Conservation (phyloP, 345 rosid genomes). For the Eucalyptus regnans region DNA sequence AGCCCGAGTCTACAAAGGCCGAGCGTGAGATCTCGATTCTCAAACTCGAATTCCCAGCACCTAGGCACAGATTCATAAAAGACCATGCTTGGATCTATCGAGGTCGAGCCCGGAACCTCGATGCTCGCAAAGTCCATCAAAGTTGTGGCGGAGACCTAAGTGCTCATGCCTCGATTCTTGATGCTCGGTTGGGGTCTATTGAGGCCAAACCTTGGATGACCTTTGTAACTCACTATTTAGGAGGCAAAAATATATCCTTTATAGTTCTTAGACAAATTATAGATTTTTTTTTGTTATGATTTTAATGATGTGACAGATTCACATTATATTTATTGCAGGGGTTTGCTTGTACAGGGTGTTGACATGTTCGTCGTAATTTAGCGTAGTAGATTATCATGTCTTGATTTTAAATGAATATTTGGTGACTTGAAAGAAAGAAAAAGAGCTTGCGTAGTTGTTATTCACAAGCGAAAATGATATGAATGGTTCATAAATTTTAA, state of each 20-base stretch:
- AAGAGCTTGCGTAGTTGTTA: too few relatives aligned
- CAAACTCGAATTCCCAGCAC: background rate
- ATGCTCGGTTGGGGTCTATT: background rate
- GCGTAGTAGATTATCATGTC: too few relatives aligned
- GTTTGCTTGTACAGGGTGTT: background rate
- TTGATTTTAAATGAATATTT: background rate
- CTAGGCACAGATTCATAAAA: rapidly evolving
- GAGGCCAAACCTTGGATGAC: background rate
- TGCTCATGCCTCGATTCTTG: background rate
- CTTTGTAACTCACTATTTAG: background rate
- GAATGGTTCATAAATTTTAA: background rate
- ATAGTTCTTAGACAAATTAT: too few relatives aligned
- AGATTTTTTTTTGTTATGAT: too few relatives aligned
- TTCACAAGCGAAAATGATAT: too few relatives aligned
- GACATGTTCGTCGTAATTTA: background rate
- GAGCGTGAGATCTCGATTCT: rapidly evolving
- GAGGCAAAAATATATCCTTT: background rate
- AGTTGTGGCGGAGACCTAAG: rapidly evolving
- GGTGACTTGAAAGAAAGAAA: background rate
- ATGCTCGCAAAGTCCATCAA: background rate
- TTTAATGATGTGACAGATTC: too few relatives aligned
- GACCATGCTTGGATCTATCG: background rate
- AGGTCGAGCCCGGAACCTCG: rapidly evolving
- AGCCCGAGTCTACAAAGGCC: rapidly evolving
- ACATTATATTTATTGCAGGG: background rate